Conservation (phyloP, 306 rosid genomes). For the Argentina anserina region DNA sequence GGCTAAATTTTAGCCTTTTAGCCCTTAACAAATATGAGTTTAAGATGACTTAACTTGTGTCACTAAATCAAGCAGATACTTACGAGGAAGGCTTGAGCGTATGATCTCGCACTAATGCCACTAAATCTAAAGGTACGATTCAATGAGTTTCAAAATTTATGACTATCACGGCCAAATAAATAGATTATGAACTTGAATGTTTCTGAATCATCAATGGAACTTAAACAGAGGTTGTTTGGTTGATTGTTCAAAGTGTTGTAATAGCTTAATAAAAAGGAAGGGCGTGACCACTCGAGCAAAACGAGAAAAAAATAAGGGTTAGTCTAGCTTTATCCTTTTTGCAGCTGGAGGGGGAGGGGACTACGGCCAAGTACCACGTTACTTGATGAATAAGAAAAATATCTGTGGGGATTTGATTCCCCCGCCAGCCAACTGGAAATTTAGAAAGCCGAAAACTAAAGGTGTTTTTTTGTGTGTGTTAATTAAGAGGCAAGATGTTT, state of each 20-base stretch:
- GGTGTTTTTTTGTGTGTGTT: background rate
- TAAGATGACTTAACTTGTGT: too few species aligned
- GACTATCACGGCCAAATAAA: too few species aligned
- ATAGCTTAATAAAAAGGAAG: background rate
- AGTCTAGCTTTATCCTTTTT: background rate
- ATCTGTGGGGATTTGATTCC: background rate
- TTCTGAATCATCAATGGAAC: background rate
- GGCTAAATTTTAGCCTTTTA: too few species aligned
- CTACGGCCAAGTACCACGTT: background rate
- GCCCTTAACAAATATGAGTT: too few species aligned
- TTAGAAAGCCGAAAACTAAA: background rate
- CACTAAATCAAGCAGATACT: too few species aligned
- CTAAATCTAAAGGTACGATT: too few species aligned
- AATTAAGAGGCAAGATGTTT: background rate
- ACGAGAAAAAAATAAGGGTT: background rate
- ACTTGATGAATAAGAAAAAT: slow-evolving; percentile 9
- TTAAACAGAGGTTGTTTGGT: background rate
- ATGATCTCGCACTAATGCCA: too few species aligned
- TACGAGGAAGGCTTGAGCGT: too few species aligned
- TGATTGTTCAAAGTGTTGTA: background rate
- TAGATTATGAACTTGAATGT: background rate
- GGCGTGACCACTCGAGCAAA: background rate
- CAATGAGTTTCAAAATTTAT: too few species aligned
- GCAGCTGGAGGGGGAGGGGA: background rate
- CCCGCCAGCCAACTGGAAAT: background rate